Percentiles rank a stretch among this genome's conserved stretches.
phyloP scores from a whole-genome alignment of 805 yeast genomes.

The Candida quercuum region DNA sequence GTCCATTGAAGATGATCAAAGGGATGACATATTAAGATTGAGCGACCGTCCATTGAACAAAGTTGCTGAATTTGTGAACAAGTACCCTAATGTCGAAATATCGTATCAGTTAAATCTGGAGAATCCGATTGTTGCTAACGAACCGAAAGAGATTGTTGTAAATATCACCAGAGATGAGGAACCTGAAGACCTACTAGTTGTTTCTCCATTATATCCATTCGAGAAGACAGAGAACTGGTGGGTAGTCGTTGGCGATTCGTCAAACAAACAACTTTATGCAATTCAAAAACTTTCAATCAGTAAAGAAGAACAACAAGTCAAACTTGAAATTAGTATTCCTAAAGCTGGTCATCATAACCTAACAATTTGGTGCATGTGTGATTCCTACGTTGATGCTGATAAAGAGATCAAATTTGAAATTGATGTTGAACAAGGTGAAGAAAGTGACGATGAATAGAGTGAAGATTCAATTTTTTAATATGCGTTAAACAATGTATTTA shows the following conservation, averaged over 20 bases:
- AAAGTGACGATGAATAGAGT: constrained; percentile 18
- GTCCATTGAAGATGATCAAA: constrained; percentile 64
- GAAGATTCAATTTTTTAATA: no score
- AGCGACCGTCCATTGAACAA: constrained; percentile 44
- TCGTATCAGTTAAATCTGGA: constrained; percentile 43
- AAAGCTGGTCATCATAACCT: constrained; percentile 56
- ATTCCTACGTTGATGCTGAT: constrained; percentile 89
- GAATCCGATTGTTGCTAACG: constrained; percentile 40
- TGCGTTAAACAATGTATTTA: neutral
- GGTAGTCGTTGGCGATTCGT: constrained; percentile 73
- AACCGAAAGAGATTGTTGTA: constrained; percentile 42
- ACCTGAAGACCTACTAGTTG: constrained; percentile 57
- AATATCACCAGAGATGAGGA: constrained; percentile 71
- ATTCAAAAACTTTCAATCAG: constrained; percentile 58
- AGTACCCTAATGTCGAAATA: constrained; percentile 80
- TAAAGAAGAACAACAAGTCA: constrained; percentile 46
- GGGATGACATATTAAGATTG: constrained; percentile 57
- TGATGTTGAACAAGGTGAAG: constrained; percentile 32
- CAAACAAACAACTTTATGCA: constrained; percentile 58
- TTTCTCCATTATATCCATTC: constrained; percentile 53
- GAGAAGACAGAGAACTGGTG: constrained; percentile 76
- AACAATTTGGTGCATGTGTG: constrained; percentile 83
- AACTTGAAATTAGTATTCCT: constrained; percentile 53
- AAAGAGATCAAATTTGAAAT: constrained; percentile 62
- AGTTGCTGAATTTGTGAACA: constrained; percentile 86